phyloP scores from a whole-genome alignment of 2,329 filamentous ascomycete species.

The Tolypocladium endophyticum region DNA sequence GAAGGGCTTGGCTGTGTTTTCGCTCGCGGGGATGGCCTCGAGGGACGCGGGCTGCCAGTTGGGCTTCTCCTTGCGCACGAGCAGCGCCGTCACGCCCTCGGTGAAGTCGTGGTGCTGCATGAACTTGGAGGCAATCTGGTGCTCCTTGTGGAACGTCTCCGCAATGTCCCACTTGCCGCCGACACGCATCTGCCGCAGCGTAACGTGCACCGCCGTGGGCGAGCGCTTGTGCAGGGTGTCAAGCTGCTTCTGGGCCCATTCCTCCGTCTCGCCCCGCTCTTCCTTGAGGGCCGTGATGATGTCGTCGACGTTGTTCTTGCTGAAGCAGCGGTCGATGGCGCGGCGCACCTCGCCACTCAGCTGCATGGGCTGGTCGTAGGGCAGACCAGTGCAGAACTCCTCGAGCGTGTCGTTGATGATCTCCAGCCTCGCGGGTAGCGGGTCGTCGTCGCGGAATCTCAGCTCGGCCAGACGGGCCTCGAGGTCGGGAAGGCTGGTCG shows the following conservation, averaged over 20 bases:
- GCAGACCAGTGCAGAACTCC: constrained; percentile 81
- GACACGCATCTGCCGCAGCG: constrained; percentile 71
- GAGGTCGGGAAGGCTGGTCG: constrained; percentile 69
- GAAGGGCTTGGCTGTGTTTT: constrained; percentile 54
- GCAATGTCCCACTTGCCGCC: constrained; percentile 69
- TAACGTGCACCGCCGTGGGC: constrained; percentile 77
- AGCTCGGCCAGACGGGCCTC: constrained; percentile 83
- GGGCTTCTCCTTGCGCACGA: constrained; percentile 61
- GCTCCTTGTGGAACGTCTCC: constrained; percentile 77
- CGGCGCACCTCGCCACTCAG: constrained; percentile 61
- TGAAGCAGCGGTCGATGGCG: constrained; percentile 79
- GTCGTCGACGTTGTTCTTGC: constrained; percentile 52
- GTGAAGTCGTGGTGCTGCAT: constrained; percentile 88
- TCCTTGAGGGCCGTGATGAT: constrained; percentile 60
- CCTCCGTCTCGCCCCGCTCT: constrained; percentile 38
- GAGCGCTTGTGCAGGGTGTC: constrained; percentile 67
- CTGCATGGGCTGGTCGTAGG: constrained; percentile 58
- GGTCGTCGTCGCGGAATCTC: constrained; percentile 70
- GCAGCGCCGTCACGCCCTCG: constrained; percentile 75
- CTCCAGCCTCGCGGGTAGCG: constrained; percentile 49
- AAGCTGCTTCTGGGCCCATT: constrained; percentile 73
- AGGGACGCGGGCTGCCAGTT: constrained; percentile 69
- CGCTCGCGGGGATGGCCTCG: constrained; percentile 47
- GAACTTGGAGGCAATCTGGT: constrained; percentile 75
- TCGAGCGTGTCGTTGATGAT: constrained; percentile 82